Evolutionary conservation across 192 early-diverging fungal species (phyloP), one percentile per base, ranked within the genome.

Genomic region (Coemansia aciculifera): DNA sequence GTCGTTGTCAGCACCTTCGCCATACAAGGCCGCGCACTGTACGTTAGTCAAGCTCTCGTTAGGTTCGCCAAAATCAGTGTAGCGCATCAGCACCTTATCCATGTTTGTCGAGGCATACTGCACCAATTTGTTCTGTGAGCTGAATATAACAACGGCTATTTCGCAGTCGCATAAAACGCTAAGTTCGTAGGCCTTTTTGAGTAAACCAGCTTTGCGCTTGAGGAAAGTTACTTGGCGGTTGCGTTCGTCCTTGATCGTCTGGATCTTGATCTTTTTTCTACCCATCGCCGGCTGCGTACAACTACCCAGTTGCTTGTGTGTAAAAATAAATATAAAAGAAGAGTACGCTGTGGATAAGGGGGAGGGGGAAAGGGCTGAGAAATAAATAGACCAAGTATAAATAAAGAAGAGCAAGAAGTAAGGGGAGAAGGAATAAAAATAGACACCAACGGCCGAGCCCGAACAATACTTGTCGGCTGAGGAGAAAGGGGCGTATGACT

Each of bases 141-240:
- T 95, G 85, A 98, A 97, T 71, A 98, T 95, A 56, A 98, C 91
- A 12, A 98, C 85, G 6, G 91, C 95, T 36, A 98, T 94, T 74
- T 98, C 93, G 85, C 94, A 95, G 75, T 93, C 93, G 86, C 96
- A 98, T 8, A 98, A 84, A 3, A 97, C 93, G 62, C 88, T 90
- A 27, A 98, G 88, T 75, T 98, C 96, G 80, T 94, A 94, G 0
- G 96, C 95, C 80, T 98, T 98, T 78, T 98, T 98, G 88, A 97
- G 92, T 64, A 98, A 84, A 12, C 96, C 96, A 32, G 88, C 89
- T 77, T 96, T 96, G 67, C 96, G 86, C 84, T 98, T 98, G 51
- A 92, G 84, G 79, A 98, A 97, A 3, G 96, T 98, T 46, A 96
- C 94, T 84, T 94, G 94, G 51, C 94, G 85, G 86, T 94, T 95